Conservation (phyloP, 768 basidiomycete genomes). For the Pholiota microspora region DNA sequence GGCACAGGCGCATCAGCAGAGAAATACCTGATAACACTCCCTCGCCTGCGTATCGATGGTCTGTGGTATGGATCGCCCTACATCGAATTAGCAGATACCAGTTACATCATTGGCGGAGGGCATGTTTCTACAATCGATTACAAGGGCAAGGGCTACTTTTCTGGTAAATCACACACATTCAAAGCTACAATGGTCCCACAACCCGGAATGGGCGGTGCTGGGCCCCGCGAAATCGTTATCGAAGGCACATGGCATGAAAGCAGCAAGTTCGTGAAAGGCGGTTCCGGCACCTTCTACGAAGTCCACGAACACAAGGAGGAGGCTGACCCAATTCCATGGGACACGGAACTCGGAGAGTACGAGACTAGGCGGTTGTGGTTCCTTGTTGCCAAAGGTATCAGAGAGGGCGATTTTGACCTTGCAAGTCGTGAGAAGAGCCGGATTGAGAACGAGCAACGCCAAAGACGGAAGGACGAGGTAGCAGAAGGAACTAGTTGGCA, state of each 20-base stretch:
- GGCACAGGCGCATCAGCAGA: slow-evolving; percentile 25
- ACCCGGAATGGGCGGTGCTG: slow-evolving; percentile 32
- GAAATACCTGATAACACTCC: slow-evolving; percentile 88
- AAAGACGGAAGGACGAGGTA: slow-evolving; percentile 78
- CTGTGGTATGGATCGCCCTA: slow-evolving; percentile 90
- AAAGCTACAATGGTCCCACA: slow-evolving; percentile 73
- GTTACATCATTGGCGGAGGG: slow-evolving; percentile 61
- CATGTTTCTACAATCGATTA: slow-evolving; percentile 71
- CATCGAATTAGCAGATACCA: slow-evolving; percentile 85
- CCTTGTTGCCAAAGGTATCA: slow-evolving; percentile 86
- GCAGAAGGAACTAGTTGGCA: slow-evolving; percentile 73
- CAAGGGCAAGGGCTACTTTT: slow-evolving; percentile 95
- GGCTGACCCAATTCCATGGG: slow-evolving; percentile 55
- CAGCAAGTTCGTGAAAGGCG: slow-evolving; percentile 48
- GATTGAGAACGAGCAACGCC: slow-evolving; percentile 96
- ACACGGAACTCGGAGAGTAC: slow-evolving; percentile 68
- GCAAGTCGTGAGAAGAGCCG: slow-evolving; percentile 85
- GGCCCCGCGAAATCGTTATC: slow-evolving; percentile 47
- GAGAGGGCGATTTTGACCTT: slow-evolving; percentile 88
- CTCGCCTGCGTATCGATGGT: slow-evolving; percentile 89
- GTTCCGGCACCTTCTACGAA: slow-evolving; percentile 70
- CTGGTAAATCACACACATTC: slow-evolving; percentile 90
- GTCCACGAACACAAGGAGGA: slow-evolving; percentile 74
- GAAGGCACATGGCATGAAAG: slow-evolving; percentile 83
- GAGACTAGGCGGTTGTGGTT: slow-evolving; percentile 88